phyloP scores from a whole-genome alignment of 106 monocot species.

The Amphibolis antarctica region DNA sequence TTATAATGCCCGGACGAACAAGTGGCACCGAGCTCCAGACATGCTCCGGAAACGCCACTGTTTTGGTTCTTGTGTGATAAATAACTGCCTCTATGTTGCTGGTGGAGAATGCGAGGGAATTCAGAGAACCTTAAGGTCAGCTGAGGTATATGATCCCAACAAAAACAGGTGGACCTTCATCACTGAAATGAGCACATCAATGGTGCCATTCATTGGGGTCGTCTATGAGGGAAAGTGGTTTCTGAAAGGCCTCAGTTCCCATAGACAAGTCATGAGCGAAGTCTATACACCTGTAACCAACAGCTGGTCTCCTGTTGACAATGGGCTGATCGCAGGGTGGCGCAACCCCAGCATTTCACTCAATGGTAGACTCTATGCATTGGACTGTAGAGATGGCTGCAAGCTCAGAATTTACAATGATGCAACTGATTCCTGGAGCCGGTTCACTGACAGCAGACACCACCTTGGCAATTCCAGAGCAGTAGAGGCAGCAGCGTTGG shows the following conservation, averaged over 20 bases:
- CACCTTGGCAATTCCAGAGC: conserved; percentile 12
- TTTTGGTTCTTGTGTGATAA: conserved; percentile 15
- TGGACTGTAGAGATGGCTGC: conserved; percentile 26
- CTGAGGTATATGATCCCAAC: conserved; percentile 16
- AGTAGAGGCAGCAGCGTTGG: conserved; percentile 16
- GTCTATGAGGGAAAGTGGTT: conserved; percentile 19
- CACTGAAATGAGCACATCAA: conserved; percentile 18
- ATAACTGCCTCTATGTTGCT: conserved; percentile 17
- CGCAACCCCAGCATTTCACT: conserved; percentile 18
- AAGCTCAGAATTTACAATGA: conserved; percentile 16
- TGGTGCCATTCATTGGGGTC: conserved; percentile 15
- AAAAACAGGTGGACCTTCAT: conserved; percentile 18
- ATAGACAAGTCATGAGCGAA: conserved; percentile 16
- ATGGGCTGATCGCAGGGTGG: conserved; percentile 16
- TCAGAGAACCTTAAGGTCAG: conserved; percentile 6
- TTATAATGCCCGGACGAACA: conserved; percentile 19
- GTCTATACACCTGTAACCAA: conserved; percentile 8
- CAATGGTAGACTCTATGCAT: conserved; percentile 13
- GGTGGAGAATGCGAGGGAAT: conserved; percentile 19
- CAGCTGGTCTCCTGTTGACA: conserved; percentile 5
- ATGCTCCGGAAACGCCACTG: conserved; percentile 17
- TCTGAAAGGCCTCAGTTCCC: conserved; percentile 12
- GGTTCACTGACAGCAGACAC: conserved; percentile 8
- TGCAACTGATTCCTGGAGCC: conserved; percentile 10
- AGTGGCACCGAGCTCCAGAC: conserved; percentile 25